Conservation (phyloP, 208 protist genomes). For the Acanthamoeba lenticulata region DNA sequence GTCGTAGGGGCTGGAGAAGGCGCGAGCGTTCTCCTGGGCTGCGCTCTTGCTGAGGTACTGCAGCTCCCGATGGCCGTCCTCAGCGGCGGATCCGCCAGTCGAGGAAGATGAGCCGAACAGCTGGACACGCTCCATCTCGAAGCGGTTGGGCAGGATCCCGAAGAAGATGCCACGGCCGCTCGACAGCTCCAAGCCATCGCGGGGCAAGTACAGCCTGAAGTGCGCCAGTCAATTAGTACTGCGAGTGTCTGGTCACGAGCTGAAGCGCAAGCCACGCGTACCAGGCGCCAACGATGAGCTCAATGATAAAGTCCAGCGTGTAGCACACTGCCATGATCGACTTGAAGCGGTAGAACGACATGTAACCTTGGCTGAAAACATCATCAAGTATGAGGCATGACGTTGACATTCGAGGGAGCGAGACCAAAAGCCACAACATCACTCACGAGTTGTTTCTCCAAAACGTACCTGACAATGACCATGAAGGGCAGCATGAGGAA, state of each 20-base stretch:
- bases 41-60: background rate
- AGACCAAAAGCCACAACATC: no score
- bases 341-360: background rate
- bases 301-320: background rate
- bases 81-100: no score
- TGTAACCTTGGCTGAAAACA: background rate
- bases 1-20: background rate
- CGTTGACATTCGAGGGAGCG: no score
- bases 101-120: background rate
- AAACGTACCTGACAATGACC: background rate
- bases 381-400: background rate
- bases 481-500: conserved; percentile 2
- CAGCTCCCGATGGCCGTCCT: background rate
- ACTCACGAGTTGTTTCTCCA: no score
- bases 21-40: background rate
- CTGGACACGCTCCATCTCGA: background rate
- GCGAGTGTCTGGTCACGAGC: no score
- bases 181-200: background rate
- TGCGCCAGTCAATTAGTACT: background rate
- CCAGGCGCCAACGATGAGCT: background rate
- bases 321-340: background rate
- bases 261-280: background rate
- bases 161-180: background rate
- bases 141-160: background rate
- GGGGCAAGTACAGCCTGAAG: background rate